Conservation (phyloP, 2,329 filamentous ascomycete species). For the Fusarium incarnatum region DNA sequence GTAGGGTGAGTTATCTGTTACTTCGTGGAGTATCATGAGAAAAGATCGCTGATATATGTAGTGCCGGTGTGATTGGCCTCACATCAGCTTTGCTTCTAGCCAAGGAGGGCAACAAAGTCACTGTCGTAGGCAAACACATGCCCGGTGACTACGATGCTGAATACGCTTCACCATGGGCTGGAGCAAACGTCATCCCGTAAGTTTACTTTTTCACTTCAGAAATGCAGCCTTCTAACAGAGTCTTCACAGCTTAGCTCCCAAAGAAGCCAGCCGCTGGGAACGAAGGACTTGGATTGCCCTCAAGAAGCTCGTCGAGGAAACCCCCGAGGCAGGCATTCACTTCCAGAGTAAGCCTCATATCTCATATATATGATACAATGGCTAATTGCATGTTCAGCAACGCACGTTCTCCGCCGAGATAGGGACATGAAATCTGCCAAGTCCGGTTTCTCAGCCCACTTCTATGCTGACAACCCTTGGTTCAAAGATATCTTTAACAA, state of each 20-base stretch:
- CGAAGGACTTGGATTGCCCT: conserved; percentile 72
- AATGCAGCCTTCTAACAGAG: rapidly evolving
- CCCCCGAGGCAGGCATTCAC: conserved; percentile 83
- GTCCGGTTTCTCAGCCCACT: conserved; percentile 12
- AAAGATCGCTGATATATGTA: conserved; percentile 17
- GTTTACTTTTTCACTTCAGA: conserved; percentile 31
- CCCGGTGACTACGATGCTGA: conserved; percentile 92
- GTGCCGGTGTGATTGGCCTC: conserved; percentile 64
- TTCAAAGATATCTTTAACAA: conserved; percentile 78
- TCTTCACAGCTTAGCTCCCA: conserved; percentile 55
- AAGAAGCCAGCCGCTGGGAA: conserved; percentile 66
- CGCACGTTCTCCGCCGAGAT: conserved; percentile 64
- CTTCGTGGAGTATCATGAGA: rapidly evolving
- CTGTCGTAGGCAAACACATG: conserved; percentile 87
- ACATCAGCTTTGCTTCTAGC: conserved; percentile 63
- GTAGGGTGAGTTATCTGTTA: background rate
- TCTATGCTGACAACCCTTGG: conserved; percentile 73
- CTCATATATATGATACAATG: rapidly evolving
- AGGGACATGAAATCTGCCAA: conserved; percentile 68
- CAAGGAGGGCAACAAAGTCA: conserved; percentile 64
- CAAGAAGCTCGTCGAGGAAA: conserved; percentile 67
- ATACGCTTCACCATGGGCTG: conserved; percentile 91
- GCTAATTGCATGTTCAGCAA: conserved; percentile 51
- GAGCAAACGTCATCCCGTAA: conserved; percentile 81
- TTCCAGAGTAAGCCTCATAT: conserved; percentile 68